Evolutionary conservation across 106 monocot genomes (phyloP), one percentile per base, ranked within the genome.

Genomic region (Acorus gramineus): DNA sequence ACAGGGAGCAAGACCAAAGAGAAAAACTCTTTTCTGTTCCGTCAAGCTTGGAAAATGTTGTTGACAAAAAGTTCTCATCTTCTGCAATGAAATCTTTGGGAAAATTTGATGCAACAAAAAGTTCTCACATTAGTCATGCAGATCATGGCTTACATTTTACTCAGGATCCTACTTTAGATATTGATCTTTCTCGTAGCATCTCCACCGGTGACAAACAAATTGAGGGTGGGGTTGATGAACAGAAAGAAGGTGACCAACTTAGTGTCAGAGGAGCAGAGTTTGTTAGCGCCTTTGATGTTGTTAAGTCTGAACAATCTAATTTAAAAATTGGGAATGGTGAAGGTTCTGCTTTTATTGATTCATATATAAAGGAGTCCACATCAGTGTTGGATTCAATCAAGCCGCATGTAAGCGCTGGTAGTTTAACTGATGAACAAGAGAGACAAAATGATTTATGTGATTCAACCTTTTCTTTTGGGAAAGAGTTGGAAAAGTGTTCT

Each of bases 1-100:
- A 28, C 28, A 28, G 28, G 28, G 28, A 28, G 28, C 28, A 92
- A 74, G 84, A 86, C 81, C 50, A 60, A 42, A 47, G 9, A 45
- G 86, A 86, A 53, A 60, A 59, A 14, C 7, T 47, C 9, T 44
- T 11, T 11, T 5, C 56, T 5, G 12, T 8, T 8, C 3, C 48
- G 60, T 47, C 14, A n/a, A 8, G 42, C 52, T 4, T 11, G 50
- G 67, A 59, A 49, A 28, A 28, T 28, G 11, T 28, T 28, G 28
- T 48, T 47, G 7, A 42, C 5, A 47, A 67, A 10, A 65, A 45
- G 1, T 3, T 4, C 42, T 4, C 53, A 58, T 8, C 47, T 3
- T 44, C 6, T 6, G 6, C 10, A 28, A 45, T 8, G 55, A 59
- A 67, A 48, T 51, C 62, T 64, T 5, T 42, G 4, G n/a, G 7